Percentiles rank a stretch among this genome's conserved stretches.
phyloP scores from a whole-genome alignment of 1,284 basidiomycete genomes.

The Lentinula novae-zelandiae region DNA sequence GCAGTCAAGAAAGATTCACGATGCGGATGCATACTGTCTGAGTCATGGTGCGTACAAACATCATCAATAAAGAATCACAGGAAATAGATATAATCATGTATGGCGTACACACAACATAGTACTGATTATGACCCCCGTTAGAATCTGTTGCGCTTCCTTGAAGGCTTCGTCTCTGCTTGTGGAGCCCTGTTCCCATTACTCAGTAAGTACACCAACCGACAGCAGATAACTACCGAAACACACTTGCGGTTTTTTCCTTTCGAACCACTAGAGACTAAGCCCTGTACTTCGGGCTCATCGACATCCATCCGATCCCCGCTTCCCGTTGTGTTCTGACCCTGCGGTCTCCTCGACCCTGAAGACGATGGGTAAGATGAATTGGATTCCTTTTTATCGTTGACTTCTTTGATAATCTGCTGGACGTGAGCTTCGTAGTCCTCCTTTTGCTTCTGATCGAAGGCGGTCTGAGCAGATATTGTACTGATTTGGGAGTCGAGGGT shows the following conservation, averaged over 20 bases:
- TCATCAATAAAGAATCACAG: no score
- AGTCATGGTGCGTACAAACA: no score
- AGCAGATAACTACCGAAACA: constrained; percentile 19
- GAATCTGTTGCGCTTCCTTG: constrained; percentile 42
- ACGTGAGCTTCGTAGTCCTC: constrained; percentile 46
- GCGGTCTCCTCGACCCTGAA: constrained; percentile 1
- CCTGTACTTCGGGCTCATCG: constrained; percentile 33
- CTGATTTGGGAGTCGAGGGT: constrained; percentile 50
- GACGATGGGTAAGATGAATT: constrained; percentile 25
- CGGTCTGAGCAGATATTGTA: constrained; percentile 37
- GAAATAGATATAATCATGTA: no score
- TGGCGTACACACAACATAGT: no score
- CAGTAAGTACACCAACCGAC: neutral
- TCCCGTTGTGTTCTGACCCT: constrained; percentile 21
- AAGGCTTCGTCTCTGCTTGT: constrained; percentile 31
- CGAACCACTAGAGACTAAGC: neutral
- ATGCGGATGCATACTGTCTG: no score
- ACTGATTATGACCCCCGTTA: neutral
- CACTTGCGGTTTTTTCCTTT: constrained; percentile 44
- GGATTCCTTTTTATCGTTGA: constrained; percentile 48
- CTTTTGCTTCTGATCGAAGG: constrained; percentile 27
- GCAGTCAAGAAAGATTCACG: no score
- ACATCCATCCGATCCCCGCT: constrained; percentile 40
- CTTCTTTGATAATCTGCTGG: constrained; percentile 46
- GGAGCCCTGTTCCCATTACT: constrained; percentile 19